Base-by-base conservation (phyloP, 1,284 basidiomycete species). In the Agroathelia rolfsii region DNA sequence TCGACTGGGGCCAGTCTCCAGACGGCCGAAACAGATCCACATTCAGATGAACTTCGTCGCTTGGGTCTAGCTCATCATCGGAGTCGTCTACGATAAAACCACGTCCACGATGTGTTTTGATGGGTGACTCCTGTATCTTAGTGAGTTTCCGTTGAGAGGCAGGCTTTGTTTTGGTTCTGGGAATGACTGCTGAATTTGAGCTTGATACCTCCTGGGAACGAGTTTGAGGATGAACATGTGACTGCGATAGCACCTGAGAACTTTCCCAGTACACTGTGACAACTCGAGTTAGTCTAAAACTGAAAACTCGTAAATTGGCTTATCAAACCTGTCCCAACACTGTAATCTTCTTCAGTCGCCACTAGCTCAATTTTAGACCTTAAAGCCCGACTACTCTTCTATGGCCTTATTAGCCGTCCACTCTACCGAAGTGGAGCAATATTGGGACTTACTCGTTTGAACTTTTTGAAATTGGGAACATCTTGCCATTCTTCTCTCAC, bases 401-500 rank as follows among this genome's bases (percentile, higher is more conserved):
- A 36, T 17, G 33, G 12, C 29, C 15, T 25, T 31, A 31, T 18
- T 2, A 30, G 13, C 8, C n/a, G 4, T 23, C 24, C 5, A 25
- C 16, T 32, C 17, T 4, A 13, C 3, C 14, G 21, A 17, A 24
- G 3, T 14, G 21, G 17, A 24, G n/a, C 23, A n/a, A 4, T 23
- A 25, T 15, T 30, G 22, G 29, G 26, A 49, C 63, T 27, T 17
- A 78, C 85, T 72, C 77, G 80, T 45, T 77, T 86, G 51, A 92
- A 92, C 57, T 84, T 90, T 54, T 92, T 92, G 56, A 80, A 90
- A 50, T 92, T 79, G 2, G 74, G 73, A 38, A 61, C 62, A 0
- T 73, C 74, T 34, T 67, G 56, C 69, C 76, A 80, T 12, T 68
- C 58, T 4, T 59, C 40, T 40, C 46, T 44, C 18, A 44, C 43